Conservation (phyloP, 371 early-diverging fungal genomes). For the Syncephalis plumigaleata region DNA sequence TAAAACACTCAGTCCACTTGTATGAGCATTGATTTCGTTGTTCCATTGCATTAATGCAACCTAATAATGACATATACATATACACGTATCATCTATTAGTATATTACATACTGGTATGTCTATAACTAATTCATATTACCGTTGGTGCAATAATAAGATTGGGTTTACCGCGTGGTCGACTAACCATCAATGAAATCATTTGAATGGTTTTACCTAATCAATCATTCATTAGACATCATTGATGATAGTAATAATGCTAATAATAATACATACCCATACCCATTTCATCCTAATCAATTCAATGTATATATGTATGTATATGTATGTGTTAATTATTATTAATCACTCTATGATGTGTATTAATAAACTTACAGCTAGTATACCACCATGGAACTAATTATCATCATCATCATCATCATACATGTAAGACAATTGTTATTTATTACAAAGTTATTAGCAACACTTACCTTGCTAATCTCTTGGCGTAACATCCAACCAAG, state of each 20-base stretch:
- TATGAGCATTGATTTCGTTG: slow-evolving; percentile 58
- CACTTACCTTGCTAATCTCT: slow-evolving; percentile 30
- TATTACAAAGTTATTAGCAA: no score
- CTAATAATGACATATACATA: no score
- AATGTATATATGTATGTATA: no score
- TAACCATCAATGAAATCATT: slow-evolving; percentile 69
- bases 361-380: slow-evolving; percentile 36
- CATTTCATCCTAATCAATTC: slow-evolving; percentile 70
- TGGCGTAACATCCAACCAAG: slow-evolving; percentile 68
- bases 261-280: slow-evolving; percentile 62
- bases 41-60: slow-evolving; percentile 83
- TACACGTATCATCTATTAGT: no score
- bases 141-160: slow-evolving; percentile 81
- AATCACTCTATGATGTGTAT: neutral
- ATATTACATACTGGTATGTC: no score
- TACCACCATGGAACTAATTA: slow-evolving; percentile 56
- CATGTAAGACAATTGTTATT: neutral
- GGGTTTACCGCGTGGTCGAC: slow-evolving; percentile 37
- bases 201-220: slow-evolving; percentile 75
- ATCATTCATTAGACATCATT: no score
- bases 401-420: neutral
- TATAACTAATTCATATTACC: slow-evolving; percentile 6
- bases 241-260: no score
- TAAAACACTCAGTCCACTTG: slow-evolving; percentile 38
- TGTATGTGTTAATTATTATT: no score